Evolutionary conservation across 1,284 basidiomycete genomes (phyloP), one percentile per base, ranked within the genome.

Genomic region (Tilletia horrida): DNA sequence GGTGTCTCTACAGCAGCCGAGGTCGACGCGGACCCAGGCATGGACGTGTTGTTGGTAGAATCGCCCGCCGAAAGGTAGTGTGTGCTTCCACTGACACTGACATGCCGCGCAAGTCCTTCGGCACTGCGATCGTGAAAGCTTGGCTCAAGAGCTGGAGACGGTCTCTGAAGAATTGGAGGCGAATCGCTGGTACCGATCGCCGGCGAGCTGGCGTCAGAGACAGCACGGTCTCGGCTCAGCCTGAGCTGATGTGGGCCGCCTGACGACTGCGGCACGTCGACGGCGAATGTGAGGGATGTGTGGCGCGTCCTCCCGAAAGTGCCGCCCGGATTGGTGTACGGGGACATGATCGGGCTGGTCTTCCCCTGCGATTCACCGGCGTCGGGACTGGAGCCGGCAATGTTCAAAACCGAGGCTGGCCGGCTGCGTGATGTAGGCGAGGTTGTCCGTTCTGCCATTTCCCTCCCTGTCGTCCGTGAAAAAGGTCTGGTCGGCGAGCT

Each of bases 141-240:
- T 18, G 55, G 55, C 55, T 59, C 55, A 0, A 59, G 55, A 3
- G 55, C 55, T n/a, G 55, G 55, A 9, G 55, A 59, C 14, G 55
- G 55, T 29, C 55, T 25, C 35, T 59, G 55, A 4, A 59, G 25
- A 7, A 59, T 25, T 13, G 55, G 55, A 31, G 55, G 55, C 13
- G 55, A 59, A 18, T 59, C 55, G 29, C 14, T n/a, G 29, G 27
- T 23, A 6, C 18, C 16, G 45, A 23, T 23, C 7, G 45, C 45
- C 16, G 6, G 21, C 16, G 16, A 7, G 21, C 45, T 48, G 45
- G 45, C 45, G 16, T 18, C 45, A 23, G 45, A 18, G 45, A 23
- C 16, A 16, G 21, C 18, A 16, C 21, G 18, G 35, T 40, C 35
- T 40, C 35, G 35, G 35, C 11, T 40, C 6, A 11, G 4, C 6